Base-by-base conservation (phyloP, 179 eudicot species). In the Patellifolia procumbens region DNA sequence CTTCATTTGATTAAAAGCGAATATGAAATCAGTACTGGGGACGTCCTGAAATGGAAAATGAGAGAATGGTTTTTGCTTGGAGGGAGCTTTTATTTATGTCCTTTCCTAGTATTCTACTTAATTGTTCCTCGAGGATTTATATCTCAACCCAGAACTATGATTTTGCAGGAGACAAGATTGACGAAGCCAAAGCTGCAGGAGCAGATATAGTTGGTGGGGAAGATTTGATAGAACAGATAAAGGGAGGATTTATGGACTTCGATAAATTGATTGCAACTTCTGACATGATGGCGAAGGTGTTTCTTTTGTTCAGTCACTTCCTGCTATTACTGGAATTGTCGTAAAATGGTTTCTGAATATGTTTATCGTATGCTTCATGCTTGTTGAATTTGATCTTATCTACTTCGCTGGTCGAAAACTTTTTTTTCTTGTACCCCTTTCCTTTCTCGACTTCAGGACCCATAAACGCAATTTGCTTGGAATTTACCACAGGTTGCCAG, bases 231-330 rank as follows among this genome's bases (percentile, higher is more conserved):
- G 88, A 84, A 73, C 92, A 90, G 80, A 93, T 95, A 59, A 91
- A 93, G 84, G 92, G 85, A 65, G 98, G 99, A 76, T 95, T 93
- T 85, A 90, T 95, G 97, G 98, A 93, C 69, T 95, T 95, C 71
- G 99, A 95, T 81, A 93, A 93, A 82, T 81, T 95, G 45, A 91
- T 95, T 88, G 99, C 99, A 62, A 90, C 97, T 72, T 97, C 99
- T 24, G 99, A 95, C 84, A 95, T 95, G 99, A 95, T 95, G 99
- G 93, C 98, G 35, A 93, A 95, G 99, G 99, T 95, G 61, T n/a
- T 76, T 31, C 68, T 73, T 46, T 68, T 67, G 35, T 80, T 42
- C 22, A 68, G 65, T 48, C 55, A 37, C 35, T 31, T 19, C 29
- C 74, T 49, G 60, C 58, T 24, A 13, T 46, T 69, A 48, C 49